Evolutionary conservation across 768 basidiomycete species (phyloP), one percentile per base, ranked within the genome.

Genomic region (Hemileccinum rubropunctum): DNA sequence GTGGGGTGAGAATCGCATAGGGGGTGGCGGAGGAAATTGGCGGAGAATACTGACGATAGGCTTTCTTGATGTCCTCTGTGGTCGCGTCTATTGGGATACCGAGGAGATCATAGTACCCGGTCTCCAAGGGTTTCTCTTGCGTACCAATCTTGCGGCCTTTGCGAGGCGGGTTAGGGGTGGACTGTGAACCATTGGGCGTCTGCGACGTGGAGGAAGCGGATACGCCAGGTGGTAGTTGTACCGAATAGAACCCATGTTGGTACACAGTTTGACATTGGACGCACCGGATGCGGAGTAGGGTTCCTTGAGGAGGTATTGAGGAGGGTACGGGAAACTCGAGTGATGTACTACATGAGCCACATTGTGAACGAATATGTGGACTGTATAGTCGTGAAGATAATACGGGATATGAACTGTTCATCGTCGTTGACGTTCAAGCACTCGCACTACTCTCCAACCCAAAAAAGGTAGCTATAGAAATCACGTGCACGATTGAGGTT

Each of bases 71-170:
- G 42, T 95, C 92, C 15, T 92, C 91, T 4, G 79, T 77, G 14
- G 84, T 83, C 7, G 91, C 91, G 54, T 82, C 79, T 15, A 88
- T 76, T 0, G 86, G 68, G 1, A 95, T 78, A 7, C 88, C 89
- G 6, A 95, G 75, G 18, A 89, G 76, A 63, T 95, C 91, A 60
- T 95, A 95, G 69, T 94, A 95, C n/a, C 78, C 84, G 1, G 88
- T 93, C 62, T 95, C 92, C 33, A 95, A 72, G 6, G 92, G 93
- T 47, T 82, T 77, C 53, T 91, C 90, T 65, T 94, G 90, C 15
- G 91, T 90, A 1, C 91, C 91, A 54, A 92, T 91, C 75, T 88
- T 91, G 52, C 91, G 73, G 10, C 82, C 79, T 63, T 78, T 84
- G 42, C 78, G 65, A 14, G 37, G 4, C 27, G 34, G 45, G 9